These are phyloP conservation scores for Parietaria judaica DNA, from an alignment of 306 rosid genomes.

Conservation along the genomic window DNA sequence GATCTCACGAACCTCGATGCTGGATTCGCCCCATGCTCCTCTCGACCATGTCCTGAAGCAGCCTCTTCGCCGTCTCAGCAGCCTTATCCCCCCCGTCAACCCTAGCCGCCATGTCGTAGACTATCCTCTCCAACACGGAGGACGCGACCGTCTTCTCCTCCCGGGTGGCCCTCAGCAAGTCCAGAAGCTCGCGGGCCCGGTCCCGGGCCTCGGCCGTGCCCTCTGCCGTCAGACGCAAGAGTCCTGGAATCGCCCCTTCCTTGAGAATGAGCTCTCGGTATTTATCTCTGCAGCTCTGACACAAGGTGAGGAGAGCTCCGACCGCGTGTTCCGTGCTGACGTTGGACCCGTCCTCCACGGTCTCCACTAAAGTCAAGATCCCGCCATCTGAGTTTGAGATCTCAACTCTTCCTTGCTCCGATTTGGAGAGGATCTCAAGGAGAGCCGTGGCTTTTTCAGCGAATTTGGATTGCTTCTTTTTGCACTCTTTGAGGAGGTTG, in stretches of 20 bases:
- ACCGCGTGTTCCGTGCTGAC: conserved; percentile 81
- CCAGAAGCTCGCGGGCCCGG: conserved; percentile 61
- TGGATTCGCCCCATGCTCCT: conserved; percentile 59
- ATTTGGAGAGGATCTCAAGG: conserved; percentile 61
- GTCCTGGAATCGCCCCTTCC: conserved; percentile 91
- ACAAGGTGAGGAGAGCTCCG: conserved; percentile 56
- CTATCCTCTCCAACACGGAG: conserved; percentile 65
- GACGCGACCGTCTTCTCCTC: conserved; percentile 49
- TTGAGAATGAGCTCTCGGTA: conserved; percentile 72
- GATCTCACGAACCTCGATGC: conserved; percentile 36
- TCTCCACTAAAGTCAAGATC: conserved; percentile 69
- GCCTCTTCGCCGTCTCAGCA: conserved; percentile 62
- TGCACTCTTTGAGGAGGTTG: conserved; percentile 82
- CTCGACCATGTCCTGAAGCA: conserved; percentile 76
- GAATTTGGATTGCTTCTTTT: conserved; percentile 72
- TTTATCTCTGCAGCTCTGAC: conserved; percentile 65
- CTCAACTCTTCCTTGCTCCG: conserved; percentile 60
- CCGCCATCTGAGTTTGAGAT: conserved; percentile 59
- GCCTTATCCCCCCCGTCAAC: conserved; percentile 80
- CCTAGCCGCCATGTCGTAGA: conserved; percentile 56
- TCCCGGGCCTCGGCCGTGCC: conserved; percentile 69
- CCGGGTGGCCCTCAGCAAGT: conserved; percentile 79
- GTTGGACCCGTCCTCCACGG: conserved; percentile 83
- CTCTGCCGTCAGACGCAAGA: conserved; percentile 65
- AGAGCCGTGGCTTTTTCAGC: conserved; percentile 76